Evolutionary conservation across 2,329 filamentous ascomycete genomes (phyloP), one percentile per base, ranked within the genome.

Genomic region (Phaeosphaeria sp.): DNA sequence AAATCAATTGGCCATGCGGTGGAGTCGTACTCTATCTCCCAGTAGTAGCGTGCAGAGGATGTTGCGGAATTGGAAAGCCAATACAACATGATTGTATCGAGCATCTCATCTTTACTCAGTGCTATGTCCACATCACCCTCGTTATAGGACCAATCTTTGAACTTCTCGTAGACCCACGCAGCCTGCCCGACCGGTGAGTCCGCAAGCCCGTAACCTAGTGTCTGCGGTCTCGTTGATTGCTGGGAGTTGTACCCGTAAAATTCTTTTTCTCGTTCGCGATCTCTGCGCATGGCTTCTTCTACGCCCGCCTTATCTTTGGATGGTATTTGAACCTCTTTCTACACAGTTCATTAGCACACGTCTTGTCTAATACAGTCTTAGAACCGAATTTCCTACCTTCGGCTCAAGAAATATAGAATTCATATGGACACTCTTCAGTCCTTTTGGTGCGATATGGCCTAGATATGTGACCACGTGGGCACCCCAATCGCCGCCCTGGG

Each of bases 81-180:
- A 49, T 72, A 69, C 49, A 68, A 50, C 67, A 70, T 65, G 21
- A 67, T 63, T 36, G 52, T 62, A 51, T 71, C 65, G 23, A 69
- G 67, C 58, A 71, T 64, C 49, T 71, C 67, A 50, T 71, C 66
- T 58, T 64, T 71, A 36, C 50, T 68, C 23, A 69, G 63, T 5
- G 69, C 62, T 1, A 43, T 60, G 39, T 68, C 63, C 13, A 65
- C 56, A 52, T 66, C 39, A 20, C 62, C 60, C 66, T 91, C 42
- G 9, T 44, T 20, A 21, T 44, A 22, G 18, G 42, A 44, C 91
- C 90, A 93, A 67, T 89, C 87, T 68, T 88, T 86, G 23, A 93
- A 77, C 69, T 93, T 93, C 75, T 93, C 91, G 64, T 90, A 89
- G 23, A 93, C 86, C 90, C 90, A 93, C 0, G 89, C 85, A 1